Conservation (phyloP, 179 eudicot species). For the Beta corolliflora region DNA sequence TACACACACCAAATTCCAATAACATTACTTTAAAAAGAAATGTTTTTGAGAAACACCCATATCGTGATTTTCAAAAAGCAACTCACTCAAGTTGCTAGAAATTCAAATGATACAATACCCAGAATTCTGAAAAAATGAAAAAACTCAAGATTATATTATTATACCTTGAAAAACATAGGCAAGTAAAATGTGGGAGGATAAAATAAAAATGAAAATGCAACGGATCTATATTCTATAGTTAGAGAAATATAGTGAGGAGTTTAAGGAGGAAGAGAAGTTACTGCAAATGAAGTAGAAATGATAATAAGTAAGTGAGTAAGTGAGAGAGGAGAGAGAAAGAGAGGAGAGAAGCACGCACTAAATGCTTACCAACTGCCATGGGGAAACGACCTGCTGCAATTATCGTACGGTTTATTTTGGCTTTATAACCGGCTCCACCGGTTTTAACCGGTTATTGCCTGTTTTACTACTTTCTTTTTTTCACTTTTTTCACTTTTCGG, state of each 20-base stretch:
- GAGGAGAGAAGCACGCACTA: slow-evolving; percentile 48
- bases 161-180: neutral
- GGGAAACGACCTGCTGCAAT: slow-evolving; percentile 49
- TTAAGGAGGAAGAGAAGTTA: slow-evolving; percentile 24
- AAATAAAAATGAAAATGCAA: neutral
- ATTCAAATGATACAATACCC: neutral
- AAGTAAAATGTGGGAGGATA: neutral
- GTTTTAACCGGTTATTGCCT: slow-evolving; percentile 29
- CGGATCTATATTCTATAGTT: slow-evolving; percentile 11
- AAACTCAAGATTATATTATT: neutral
- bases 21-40: slow-evolving; percentile 19
- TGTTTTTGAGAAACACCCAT: neutral
- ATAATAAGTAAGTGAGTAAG: slow-evolving; percentile 1
- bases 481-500: neutral
- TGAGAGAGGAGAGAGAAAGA: slow-evolving; percentile 13
- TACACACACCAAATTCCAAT: slow-evolving; percentile 14
- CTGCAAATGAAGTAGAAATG: neutral
- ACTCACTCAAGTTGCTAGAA: neutral
- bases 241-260: too few species aligned
- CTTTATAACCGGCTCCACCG: slow-evolving; percentile 31
- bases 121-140: neutral
- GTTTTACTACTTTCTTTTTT: slow-evolving; percentile 14
- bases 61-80: neutral
- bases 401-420: slow-evolving; percentile 30
- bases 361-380: slow-evolving; percentile 88